phyloP scores from a whole-genome alignment of 495 filamentous ascomycete genomes.

The Collariella sp. region DNA sequence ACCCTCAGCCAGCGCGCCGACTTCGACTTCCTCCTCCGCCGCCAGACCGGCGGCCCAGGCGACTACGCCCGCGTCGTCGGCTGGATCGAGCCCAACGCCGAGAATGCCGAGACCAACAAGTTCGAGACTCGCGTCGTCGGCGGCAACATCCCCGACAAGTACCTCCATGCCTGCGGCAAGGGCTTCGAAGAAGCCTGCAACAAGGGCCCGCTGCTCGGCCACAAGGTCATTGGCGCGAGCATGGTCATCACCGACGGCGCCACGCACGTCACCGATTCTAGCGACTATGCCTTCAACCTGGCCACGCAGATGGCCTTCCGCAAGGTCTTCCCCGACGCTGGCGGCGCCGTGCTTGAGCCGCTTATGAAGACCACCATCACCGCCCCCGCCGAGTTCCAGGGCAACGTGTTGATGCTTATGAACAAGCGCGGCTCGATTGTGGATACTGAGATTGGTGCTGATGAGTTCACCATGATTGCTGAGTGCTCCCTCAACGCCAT shows the following conservation, averaged over 20 bases:
- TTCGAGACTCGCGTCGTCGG: conserved; percentile 85
- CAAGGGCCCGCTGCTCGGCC: conserved; percentile 86
- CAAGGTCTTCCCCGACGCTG: conserved; percentile 75
- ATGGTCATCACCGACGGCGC: conserved; percentile 97
- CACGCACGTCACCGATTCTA: conserved; percentile 96
- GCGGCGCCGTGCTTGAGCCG: conserved; percentile 81
- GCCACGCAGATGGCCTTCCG: conserved; percentile 96
- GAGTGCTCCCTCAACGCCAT: conserved; percentile 91
- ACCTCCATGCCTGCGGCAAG: conserved; percentile 90
- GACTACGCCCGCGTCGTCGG: conserved; percentile 93
- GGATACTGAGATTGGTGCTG: conserved; percentile 88
- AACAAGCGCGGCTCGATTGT: conserved; percentile 96
- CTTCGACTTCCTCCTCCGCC: conserved; percentile 92
- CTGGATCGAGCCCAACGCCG: conserved; percentile 77
- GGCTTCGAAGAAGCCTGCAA: conserved; percentile 80
- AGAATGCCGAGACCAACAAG: conserved; percentile 59
- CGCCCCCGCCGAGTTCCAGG: conserved; percentile 96
- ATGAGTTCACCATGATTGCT: conserved; percentile 91
- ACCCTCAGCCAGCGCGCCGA: conserved; percentile 68
- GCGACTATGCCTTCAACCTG: conserved; percentile 96
- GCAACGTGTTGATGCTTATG: conserved; percentile 84
- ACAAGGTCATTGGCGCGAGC: conserved; percentile 77
- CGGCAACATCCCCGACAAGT: conserved; percentile 92
- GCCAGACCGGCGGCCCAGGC: conserved; percentile 92
- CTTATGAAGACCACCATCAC: conserved; percentile 97